Conservation (phyloP, 495 filamentous ascomycete genomes). For the Paragyromitra xinjiangensis region DNA sequence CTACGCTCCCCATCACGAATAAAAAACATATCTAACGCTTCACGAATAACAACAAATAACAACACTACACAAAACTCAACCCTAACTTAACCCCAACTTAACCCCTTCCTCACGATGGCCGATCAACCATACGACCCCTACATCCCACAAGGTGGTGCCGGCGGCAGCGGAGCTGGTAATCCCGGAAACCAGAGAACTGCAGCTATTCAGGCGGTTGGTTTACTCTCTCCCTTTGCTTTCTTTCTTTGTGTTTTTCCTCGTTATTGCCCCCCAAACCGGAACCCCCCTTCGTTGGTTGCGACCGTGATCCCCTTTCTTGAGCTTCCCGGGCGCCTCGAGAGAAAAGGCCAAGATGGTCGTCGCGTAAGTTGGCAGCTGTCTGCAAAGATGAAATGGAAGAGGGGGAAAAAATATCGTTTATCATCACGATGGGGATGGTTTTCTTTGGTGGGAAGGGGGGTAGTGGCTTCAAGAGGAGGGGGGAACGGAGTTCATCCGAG, state of each 20-base stretch:
- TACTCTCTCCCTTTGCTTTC: conserved; percentile 27
- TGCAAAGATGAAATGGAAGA: background rate
- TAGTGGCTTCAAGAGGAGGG: background rate
- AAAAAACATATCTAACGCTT: background rate
- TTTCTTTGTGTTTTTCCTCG: conserved; percentile 27
- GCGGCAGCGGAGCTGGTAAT: conserved; percentile 34
- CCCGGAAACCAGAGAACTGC: conserved; percentile 72
- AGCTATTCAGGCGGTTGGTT: conserved; percentile 82
- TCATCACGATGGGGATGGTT: background rate
- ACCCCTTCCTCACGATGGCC: conserved; percentile 65
- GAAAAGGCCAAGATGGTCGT: conserved; percentile 3
- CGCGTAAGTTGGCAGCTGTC: conserved; percentile 30
- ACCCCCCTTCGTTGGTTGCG: conserved; percentile 20
- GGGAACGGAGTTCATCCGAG: conserved; percentile 8
- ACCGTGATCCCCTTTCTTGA: conserved; percentile 36
- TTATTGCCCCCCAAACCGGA: conserved; percentile 1
- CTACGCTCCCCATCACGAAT: conserved; percentile 1
- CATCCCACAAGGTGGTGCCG: conserved; percentile 74
- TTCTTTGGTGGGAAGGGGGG: background rate
- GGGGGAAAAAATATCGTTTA: background rate
- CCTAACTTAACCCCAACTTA: conserved; percentile 5
- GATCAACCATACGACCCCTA: conserved; percentile 89
- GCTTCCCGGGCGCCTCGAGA: conserved; percentile 14
- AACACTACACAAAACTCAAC: background rate
- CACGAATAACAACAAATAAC: conserved; percentile 4